Evolutionary conservation across 192 early-diverging fungal genomes (phyloP).

Genomic region (Lobosporangium transversale): DNA sequence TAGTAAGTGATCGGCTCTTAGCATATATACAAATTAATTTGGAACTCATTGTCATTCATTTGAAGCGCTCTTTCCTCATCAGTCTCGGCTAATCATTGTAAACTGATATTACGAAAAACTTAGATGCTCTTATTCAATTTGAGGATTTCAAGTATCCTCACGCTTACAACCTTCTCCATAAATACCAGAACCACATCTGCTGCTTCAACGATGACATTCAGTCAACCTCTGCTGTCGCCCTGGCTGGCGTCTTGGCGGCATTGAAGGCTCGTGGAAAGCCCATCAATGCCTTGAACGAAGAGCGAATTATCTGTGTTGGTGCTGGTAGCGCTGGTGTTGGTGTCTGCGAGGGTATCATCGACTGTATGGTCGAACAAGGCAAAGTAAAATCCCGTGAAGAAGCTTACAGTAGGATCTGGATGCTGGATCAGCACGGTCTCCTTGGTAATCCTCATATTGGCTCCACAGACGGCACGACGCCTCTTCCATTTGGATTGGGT

Average conservation of each 20-base stretch:
- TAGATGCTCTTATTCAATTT: conserved; percentile 89
- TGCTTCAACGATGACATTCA: conserved; percentile 98
- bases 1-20: conserved; percentile 52
- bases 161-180: conserved; percentile 84
- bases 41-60: too few species aligned
- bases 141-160: conserved; percentile 82
- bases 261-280: conserved; percentile 65
- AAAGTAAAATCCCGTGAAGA: conserved; percentile 71
- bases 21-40: too few species aligned
- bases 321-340: conserved; percentile 96
- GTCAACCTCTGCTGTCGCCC: conserved; percentile 95
- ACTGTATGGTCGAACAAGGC: conserved; percentile 79
- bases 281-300: conserved; percentile 68
- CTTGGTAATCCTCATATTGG: conserved; percentile 52
- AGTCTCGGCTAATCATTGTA: too few species aligned
- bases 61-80: not conserved
- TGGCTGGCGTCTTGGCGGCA: conserved; percentile 92
- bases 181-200: conserved; percentile 79
- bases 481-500: conserved; percentile 29
- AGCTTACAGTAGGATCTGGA: conserved; percentile 63
- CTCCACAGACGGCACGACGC: conserved; percentile 1
- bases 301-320: conserved; percentile 92
- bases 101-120: too few species aligned
- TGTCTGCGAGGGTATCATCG: conserved; percentile 89
- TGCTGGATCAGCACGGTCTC: conserved; percentile 63